These are phyloP conservation scores for Mycena epipterygia DNA, from an alignment of 768 basidiomycete genomes.

Conservation along the genomic window DNA sequence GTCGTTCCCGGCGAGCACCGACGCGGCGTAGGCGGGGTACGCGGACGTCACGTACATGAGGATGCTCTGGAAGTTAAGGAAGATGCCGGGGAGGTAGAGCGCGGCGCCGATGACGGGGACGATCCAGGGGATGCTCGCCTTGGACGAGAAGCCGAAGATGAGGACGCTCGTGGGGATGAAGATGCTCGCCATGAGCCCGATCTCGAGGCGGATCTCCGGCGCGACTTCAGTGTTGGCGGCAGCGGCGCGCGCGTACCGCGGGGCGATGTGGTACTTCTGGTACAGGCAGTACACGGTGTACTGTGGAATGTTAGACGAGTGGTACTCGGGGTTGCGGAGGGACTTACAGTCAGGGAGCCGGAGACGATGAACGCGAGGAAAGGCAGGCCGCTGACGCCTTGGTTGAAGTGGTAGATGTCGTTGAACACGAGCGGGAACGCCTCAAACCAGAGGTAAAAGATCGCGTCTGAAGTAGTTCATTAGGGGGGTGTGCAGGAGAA, in stretches of 20 bases:
- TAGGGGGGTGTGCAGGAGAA: not conserved
- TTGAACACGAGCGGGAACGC: slow-evolving; percentile 50
- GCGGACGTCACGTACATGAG: slow-evolving; percentile 48
- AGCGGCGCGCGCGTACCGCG: slow-evolving; percentile 27
- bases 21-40: slow-evolving; percentile 45
- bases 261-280: slow-evolving; percentile 34
- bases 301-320: slow-evolving; percentile 10
- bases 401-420: slow-evolving; percentile 48
- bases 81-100: slow-evolving; percentile 43
- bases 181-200: slow-evolving; percentile 41
- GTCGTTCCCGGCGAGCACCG: slow-evolving; percentile 48
- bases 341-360: slow-evolving; percentile 27
- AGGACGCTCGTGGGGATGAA: slow-evolving; percentile 23
- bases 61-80: slow-evolving; percentile 45
- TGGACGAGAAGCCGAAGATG: slow-evolving; percentile 21
- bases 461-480: slow-evolving; percentile 33
- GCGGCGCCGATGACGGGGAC: slow-evolving; percentile 28
- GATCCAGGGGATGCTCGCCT: slow-evolving; percentile 15
- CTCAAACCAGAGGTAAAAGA: slow-evolving; percentile 51
- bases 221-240: slow-evolving; percentile 27
- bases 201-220: slow-evolving; percentile 49
- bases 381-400: slow-evolving; percentile 19
- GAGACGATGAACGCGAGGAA: slow-evolving; percentile 35
- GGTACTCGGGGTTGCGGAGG: not conserved
- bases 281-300: slow-evolving; percentile 39